phyloP scores from a whole-genome alignment of 495 filamentous ascomycete species.

The Penicillium atrosanguineum region DNA sequence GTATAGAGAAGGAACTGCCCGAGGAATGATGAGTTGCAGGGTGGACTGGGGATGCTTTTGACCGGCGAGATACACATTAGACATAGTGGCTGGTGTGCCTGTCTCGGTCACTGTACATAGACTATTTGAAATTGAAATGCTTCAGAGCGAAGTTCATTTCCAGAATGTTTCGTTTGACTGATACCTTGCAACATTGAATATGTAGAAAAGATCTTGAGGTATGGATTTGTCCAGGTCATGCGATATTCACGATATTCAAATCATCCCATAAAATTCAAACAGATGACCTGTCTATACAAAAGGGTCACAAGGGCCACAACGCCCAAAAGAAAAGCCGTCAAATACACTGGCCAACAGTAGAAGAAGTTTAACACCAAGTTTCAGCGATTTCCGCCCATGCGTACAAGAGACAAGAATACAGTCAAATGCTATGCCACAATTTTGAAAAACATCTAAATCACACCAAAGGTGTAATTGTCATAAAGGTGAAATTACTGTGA shows the following conservation, averaged over 20 bases:
- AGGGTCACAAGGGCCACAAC: slow-evolving; percentile 1
- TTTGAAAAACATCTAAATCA: not conserved
- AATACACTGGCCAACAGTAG: slow-evolving; percentile 6
- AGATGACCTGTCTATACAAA: slow-evolving; percentile 16
- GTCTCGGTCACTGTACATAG: slow-evolving; percentile 27
- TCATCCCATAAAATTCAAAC: not conserved
- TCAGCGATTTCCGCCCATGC: slow-evolving; percentile 8
- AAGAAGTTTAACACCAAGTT: slow-evolving; percentile 7
- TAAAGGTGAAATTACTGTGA: slow-evolving; percentile 19
- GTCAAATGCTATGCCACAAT: slow-evolving; percentile 17
- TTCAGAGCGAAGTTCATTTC: not conserved
- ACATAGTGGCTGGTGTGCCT: not conserved
- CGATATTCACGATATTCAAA: not conserved
- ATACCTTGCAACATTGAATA: no score
- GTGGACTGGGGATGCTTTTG: slow-evolving; percentile 5
- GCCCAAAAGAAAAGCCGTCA: slow-evolving; percentile 2
- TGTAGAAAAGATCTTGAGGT: no score
- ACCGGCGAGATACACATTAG: not conserved
- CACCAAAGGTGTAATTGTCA: not conserved
- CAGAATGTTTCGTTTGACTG: not conserved
- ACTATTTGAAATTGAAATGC: slow-evolving; percentile 15
- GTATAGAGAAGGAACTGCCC: slow-evolving; percentile 10
- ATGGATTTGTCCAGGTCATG: no score
- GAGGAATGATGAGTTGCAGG: slow-evolving; percentile 3
- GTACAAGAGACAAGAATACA: slow-evolving; percentile 1